Evolutionary conservation across 1,284 basidiomycete species (phyloP).

Genomic region (Pascua sp.): DNA sequence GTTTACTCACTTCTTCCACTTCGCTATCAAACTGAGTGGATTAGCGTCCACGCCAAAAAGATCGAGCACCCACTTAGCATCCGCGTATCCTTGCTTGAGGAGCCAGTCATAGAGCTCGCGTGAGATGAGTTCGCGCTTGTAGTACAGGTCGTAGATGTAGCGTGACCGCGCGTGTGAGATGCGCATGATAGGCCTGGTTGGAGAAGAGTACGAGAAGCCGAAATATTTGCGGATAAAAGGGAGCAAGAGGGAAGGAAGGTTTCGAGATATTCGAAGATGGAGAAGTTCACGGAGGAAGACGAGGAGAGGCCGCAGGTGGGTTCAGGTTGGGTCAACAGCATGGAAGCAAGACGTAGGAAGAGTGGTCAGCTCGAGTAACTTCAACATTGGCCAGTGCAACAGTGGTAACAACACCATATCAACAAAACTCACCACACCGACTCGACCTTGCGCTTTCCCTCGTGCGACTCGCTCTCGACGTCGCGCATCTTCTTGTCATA

Average conservation of each 20-base stretch:
- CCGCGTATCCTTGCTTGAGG: constrained; percentile 94
- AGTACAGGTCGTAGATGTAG: constrained; percentile 98
- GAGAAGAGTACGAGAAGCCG: too few species aligned
- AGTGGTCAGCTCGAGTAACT: not conserved
- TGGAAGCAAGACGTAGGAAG: not conserved
- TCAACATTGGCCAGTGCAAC: too few species aligned
- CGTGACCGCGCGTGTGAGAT: constrained; percentile 91
- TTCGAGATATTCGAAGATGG: too few species aligned
- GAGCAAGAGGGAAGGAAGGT: too few species aligned
- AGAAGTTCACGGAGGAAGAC: too few species aligned
- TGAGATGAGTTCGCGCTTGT: constrained; percentile 94
- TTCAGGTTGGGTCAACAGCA: not conserved
- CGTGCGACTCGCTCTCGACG: constrained; percentile 94
- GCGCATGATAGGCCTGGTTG: constrained; percentile 78
- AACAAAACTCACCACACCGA: constrained; percentile 67
- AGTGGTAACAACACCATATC: not conserved
- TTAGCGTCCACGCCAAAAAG: too few species aligned
- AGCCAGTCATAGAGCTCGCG: constrained; percentile 97
- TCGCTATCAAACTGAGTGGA: constrained; percentile 80
- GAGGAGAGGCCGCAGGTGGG: too few species aligned
- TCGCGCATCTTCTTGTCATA: constrained; percentile 96
- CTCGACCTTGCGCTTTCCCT: constrained; percentile 96
- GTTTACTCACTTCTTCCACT: constrained; percentile 80
- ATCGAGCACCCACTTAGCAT: constrained; percentile 91
- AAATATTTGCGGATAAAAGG: too few species aligned